Base-by-base conservation (phyloP, 2,329 filamentous ascomycete genomes). In the Verticillium tricorpus region DNA sequence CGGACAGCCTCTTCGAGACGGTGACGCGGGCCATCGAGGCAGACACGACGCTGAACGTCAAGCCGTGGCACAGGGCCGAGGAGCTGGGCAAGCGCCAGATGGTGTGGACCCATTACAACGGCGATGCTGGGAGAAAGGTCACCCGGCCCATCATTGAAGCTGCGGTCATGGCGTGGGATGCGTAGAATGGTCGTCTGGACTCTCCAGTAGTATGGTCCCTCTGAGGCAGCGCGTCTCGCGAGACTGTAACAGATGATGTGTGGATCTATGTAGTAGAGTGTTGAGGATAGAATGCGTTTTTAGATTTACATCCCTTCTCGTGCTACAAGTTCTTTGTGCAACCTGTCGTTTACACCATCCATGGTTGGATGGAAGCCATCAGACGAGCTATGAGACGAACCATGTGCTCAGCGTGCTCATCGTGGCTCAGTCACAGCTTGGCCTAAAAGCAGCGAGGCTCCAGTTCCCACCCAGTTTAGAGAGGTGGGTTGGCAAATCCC, bases 81-180 rank as follows among this genome's bases (percentile, higher is more conserved):
- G 76, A 80, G 71, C 68, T 81, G 55, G 72, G 74, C 0, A 69
- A 66, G 7, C 71, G 78, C 57, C 77, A 80, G 70, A 80, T 81
- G 77, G 77, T 79, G 3, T 81, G 78, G 78, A 75, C 72, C 22
- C 77, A 80, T 59, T 61, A 67, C 56, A 61, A 57, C 9, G 69
- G 65, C 40, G 70, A 72, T 56, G 76, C 75, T 8, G 77, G 78
- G 1, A 72, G 78, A 58, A 81, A 81, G 67, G 66, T 78, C 5
- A 75, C 80, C 22, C 68, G 76, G 58, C 78, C 78, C 2, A 77
- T 81, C 62, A 74, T 81, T 11, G 78, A 81, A 61, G 73, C 75
- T 59, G 78, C 78, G 0, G 76, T 81, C 0, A 68, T 70, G 66
- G 65, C 60, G 0, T 79, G 78, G 78, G 73, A 77, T 52, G 35